Conservation (phyloP, 331 rosid species). For the Cydonia oblonga region DNA sequence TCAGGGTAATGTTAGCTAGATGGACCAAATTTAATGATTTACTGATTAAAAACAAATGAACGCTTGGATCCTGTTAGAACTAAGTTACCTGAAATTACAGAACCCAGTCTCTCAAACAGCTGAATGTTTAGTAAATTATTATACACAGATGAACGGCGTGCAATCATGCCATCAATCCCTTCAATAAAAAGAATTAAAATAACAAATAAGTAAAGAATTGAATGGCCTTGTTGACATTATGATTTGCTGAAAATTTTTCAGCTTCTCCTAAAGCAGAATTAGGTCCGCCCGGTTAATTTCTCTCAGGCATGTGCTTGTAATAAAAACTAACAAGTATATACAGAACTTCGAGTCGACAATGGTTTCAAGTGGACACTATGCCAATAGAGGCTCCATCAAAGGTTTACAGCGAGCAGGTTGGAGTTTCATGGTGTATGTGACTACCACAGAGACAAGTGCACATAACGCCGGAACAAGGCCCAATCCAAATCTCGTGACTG, state of each 20-base stretch:
- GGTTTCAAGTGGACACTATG: conserved; percentile 8
- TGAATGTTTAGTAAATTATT: not conserved
- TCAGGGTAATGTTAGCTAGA: not conserved
- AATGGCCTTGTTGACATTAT: not conserved
- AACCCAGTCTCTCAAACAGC: not conserved
- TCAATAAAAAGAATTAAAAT: not conserved
- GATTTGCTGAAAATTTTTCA: not conserved
- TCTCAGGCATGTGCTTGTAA: not conserved
- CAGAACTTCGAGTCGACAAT: not conserved
- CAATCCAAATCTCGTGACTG: conserved; percentile 68
- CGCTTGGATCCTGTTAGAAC: too few relatives aligned
- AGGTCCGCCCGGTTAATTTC: not conserved
- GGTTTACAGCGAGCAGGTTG: conserved; percentile 35
- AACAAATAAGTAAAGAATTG: not conserved
- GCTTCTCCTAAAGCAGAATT: not conserved
- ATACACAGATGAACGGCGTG: not conserved
- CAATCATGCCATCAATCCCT: not conserved
- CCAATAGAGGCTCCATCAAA: conserved; percentile 52
- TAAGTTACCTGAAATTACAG: not conserved
- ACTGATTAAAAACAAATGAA: too few relatives aligned
- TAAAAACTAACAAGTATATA: not conserved
- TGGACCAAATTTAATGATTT: too few relatives aligned
- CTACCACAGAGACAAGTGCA: conserved; percentile 48
- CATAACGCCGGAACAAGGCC: conserved; percentile 67
- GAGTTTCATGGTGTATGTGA: conserved; percentile 64